These are phyloP conservation scores for Astraeus odoratus DNA, from an alignment of 768 basidiomycete species.

Conservation along the genomic window DNA sequence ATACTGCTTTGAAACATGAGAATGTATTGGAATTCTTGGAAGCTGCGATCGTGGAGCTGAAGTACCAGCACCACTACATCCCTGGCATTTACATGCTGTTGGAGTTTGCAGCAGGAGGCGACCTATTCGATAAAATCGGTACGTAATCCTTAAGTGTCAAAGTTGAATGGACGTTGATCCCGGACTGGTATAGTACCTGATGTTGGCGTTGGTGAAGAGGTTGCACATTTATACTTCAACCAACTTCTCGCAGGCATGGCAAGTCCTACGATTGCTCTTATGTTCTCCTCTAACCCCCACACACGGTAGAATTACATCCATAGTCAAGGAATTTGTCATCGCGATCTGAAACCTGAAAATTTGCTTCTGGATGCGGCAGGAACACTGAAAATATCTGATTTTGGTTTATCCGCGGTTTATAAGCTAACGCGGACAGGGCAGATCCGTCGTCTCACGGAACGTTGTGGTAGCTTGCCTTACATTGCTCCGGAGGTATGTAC, in stretches of 20 bases:
- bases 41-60: constrained; percentile 65
- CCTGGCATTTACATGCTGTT: constrained; percentile 90
- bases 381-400: constrained; percentile 89
- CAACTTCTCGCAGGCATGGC: constrained; percentile 85
- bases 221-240: constrained; percentile 85
- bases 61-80: constrained; percentile 48
- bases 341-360: constrained; percentile 97
- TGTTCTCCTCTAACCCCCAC: background rate
- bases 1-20: constrained; percentile 67
- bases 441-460: constrained; percentile 66
- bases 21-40: constrained; percentile 83
- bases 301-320: constrained; percentile 71
- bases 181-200: constrained; percentile 63
- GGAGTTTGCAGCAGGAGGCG: constrained; percentile 89
- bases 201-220: constrained; percentile 75
- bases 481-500: constrained; percentile 84
- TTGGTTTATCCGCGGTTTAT: constrained; percentile 89
- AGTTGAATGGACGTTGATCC: background rate
- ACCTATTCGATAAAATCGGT: constrained; percentile 99
- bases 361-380: constrained; percentile 79
- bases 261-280: constrained; percentile 16
- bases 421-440: constrained; percentile 76
- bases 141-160: constrained; percentile 19
- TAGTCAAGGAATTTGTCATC: constrained; percentile 84
- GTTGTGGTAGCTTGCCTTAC: constrained; percentile 91